These are phyloP conservation scores for Grigorovia yakushimaensis DNA, from an alignment of 805 yeast genomes.

Conservation along the genomic window DNA sequence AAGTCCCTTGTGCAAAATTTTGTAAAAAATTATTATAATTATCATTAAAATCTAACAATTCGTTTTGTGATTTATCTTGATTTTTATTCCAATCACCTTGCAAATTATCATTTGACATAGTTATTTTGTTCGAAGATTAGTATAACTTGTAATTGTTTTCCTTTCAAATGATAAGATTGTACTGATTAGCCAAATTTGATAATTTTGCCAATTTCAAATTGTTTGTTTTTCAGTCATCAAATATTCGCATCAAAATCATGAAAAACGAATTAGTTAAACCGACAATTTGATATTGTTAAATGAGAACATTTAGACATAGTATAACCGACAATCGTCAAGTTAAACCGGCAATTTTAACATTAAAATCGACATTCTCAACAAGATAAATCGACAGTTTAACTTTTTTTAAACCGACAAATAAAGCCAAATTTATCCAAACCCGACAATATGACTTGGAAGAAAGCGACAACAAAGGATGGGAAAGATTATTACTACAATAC, in stretches of 20 bases:
- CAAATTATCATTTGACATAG: background rate
- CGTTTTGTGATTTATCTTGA: conserved; percentile 6
- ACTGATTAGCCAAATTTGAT: too few species aligned
- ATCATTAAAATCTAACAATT: conserved; percentile 19
- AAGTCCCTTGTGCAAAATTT: conserved; percentile 9
- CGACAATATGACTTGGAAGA: conserved; percentile 42
- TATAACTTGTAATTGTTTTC: too few species aligned
- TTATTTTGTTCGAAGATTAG: background rate
- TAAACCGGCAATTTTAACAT: background rate
- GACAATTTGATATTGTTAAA: too few species aligned
- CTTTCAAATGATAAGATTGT: too few species aligned
- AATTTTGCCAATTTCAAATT: background rate
- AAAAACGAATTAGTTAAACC: background rate
- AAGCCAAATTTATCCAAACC: background rate
- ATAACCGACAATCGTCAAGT: background rate
- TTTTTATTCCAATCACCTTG: background rate
- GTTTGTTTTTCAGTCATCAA: background rate
- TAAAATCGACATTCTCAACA: background rate
- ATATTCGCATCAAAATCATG: background rate
- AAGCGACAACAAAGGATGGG: conserved; percentile 54
- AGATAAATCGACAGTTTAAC: background rate
- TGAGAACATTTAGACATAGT: too few species aligned
- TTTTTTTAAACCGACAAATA: background rate
- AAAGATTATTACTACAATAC: conserved; percentile 61
- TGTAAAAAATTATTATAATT: conserved; percentile 20